A percentile compares a stretch with the other conserved stretches of the same genome.
phyloP scores from a whole-genome alignment of 176 grass and related monocot genomes.

The Ensete glaucum region DNA sequence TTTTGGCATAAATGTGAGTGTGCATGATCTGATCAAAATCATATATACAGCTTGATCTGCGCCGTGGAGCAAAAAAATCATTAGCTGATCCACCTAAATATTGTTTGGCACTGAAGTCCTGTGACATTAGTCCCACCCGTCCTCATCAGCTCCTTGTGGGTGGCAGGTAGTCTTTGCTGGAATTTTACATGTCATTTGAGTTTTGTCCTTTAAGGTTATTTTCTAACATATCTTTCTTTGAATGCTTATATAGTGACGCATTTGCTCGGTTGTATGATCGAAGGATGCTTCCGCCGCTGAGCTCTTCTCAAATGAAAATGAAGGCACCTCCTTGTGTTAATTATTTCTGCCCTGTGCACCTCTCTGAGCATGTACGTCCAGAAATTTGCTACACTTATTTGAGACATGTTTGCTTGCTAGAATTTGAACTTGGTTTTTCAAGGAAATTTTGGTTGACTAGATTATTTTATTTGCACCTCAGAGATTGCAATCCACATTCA shows the following conservation, averaged over 20 bases:
- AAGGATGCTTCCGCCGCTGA: slow-evolving; percentile 83
- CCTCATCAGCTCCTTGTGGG: slow-evolving; percentile 91
- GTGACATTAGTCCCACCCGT: slow-evolving; percentile 84
- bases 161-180: slow-evolving; percentile 55
- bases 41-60: slow-evolving; percentile 68
- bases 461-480: no score
- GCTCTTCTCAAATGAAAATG: slow-evolving; percentile 56
- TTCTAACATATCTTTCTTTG: slow-evolving; percentile 13
- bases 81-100: slow-evolving; percentile 63
- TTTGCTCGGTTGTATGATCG: slow-evolving; percentile 88
- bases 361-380: slow-evolving; percentile 69
- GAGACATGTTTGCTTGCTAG: not conserved
- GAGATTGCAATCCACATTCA: no score
- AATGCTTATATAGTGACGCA: slow-evolving; percentile 46
- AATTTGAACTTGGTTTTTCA: not conserved
- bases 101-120: slow-evolving; percentile 67
- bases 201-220: slow-evolving; percentile 1
- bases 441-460: no score
- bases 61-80: slow-evolving; percentile 75
- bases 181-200: not conserved
- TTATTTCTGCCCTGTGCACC: slow-evolving; percentile 82
- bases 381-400: not conserved
- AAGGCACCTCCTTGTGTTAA: slow-evolving; percentile 67
- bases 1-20: no score
- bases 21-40: no score